Evolutionary conservation across 345 rosid species (phyloP).

Genomic region (Sisymbrium irio): DNA sequence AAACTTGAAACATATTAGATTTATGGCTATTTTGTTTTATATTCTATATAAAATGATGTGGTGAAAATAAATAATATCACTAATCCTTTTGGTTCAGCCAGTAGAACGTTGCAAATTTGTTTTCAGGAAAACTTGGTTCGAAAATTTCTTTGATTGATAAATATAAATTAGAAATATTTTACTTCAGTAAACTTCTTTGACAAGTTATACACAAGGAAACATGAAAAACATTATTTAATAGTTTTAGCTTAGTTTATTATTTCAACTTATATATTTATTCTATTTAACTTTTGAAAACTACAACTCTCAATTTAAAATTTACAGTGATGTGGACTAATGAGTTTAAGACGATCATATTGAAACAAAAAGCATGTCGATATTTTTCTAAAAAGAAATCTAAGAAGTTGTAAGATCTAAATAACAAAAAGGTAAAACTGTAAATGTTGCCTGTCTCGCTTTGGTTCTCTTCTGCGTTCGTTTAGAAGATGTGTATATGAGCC

Average conservation of each 20-base stretch:
- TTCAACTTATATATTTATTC: not conserved
- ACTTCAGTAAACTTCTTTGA: not conserved
- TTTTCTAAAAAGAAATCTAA: not conserved
- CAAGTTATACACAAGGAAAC: not conserved
- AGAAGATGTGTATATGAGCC: not conserved
- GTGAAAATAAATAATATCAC: not conserved
- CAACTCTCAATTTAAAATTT: not conserved
- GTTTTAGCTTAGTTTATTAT: not conserved
- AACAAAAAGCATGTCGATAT: not conserved
- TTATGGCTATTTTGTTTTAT: not conserved
- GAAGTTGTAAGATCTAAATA: not conserved
- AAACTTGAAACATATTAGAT: not conserved
- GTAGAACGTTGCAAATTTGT: not conserved
- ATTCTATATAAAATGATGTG: not conserved
- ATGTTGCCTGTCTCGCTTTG: not conserved
- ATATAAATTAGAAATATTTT: not conserved
- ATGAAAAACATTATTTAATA: not conserved
- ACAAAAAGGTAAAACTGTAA: not conserved
- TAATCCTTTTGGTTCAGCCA: not conserved
- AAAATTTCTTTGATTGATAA: not conserved
- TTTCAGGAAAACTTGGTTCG: not conserved
- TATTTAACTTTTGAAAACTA: not conserved
- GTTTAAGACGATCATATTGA: constrained; percentile 2
- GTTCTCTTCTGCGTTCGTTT: not conserved
- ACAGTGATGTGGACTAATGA: constrained; percentile 5